Percentiles rank a stretch among this genome's conserved stretches.
Conservation (phyloP, 345 rosid genomes). For the Gossypium ekmanianum region DNA sequence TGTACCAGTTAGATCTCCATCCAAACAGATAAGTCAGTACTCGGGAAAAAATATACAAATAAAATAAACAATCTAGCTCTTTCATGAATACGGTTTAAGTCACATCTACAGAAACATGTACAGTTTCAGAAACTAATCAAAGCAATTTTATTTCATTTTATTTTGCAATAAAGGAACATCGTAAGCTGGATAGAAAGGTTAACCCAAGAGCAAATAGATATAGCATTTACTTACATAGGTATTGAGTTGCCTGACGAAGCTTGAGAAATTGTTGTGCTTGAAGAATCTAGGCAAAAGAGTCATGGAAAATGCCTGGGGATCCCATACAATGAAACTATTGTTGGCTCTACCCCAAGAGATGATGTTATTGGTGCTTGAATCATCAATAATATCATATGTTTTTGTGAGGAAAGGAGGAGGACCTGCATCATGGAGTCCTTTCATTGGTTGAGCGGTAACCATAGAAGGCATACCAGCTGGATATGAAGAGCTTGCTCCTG, state of each 20-base stretch:
- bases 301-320: constrained; percentile 33
- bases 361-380: constrained; percentile 51
- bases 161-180: too few species aligned
- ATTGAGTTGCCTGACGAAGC: constrained; percentile 77
- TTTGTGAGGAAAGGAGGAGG: constrained; percentile 81
- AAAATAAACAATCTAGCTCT: too few species aligned
- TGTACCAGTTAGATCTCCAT: not conserved
- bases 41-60: too few species aligned
- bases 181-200: not conserved
- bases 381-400: constrained; percentile 78
- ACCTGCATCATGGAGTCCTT: constrained; percentile 70
- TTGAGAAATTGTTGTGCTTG: constrained; percentile 81
- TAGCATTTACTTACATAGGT: constrained; percentile 51
- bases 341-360: constrained; percentile 71
- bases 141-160: too few species aligned
- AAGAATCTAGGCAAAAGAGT: constrained; percentile 40
- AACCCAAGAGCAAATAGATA: not conserved
- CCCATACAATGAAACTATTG: constrained; percentile 75
- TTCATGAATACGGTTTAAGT: too few species aligned
- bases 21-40: not conserved
- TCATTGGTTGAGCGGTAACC: constrained; percentile 51
- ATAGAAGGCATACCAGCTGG: not conserved
- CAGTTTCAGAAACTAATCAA: too few species aligned
- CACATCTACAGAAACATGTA: too few species aligned
- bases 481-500: constrained; percentile 17